Percentiles rank a stretch among this genome's conserved stretches.
Conservation (phyloP, 108 stramenopile species). For the Nitzschia palea region DNA sequence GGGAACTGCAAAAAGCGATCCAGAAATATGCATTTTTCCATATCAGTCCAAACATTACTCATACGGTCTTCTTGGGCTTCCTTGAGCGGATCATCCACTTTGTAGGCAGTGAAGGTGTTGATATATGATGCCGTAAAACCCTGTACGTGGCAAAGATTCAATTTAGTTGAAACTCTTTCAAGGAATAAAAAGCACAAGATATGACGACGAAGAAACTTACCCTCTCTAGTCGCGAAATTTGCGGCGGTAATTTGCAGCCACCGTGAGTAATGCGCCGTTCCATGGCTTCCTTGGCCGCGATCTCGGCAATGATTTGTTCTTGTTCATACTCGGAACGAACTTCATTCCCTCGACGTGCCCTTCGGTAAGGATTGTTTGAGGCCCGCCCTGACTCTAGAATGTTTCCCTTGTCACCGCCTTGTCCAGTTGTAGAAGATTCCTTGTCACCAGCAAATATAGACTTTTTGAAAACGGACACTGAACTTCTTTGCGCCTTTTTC, state of each 20-base stretch:
- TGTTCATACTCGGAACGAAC: constrained; percentile 87
- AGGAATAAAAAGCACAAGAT: neutral
- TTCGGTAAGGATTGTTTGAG: constrained; percentile 79
- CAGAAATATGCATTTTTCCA: constrained; percentile 97
- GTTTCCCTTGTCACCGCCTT: constrained; percentile 16
- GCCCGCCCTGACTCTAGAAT: constrained; percentile 36
- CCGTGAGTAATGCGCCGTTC: constrained; percentile 82
- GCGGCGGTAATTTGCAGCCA: constrained; percentile 70
- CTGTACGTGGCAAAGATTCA: constrained; percentile 14
- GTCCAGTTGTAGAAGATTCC: neutral
- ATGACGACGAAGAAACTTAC: too few species aligned
- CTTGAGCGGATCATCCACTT: constrained; percentile 52
- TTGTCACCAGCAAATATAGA: constrained; percentile 29
- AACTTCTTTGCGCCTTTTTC: constrained; percentile 41
- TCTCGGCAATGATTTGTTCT: constrained; percentile 87
- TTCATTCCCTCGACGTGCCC: constrained; percentile 72
- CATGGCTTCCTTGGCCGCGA: constrained; percentile 86
- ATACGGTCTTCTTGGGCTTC: constrained; percentile 48
- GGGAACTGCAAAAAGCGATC: constrained; percentile 96
- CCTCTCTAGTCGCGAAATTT: constrained; percentile 58
- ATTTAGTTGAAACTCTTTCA: too few species aligned
- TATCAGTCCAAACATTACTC: constrained; percentile 89
- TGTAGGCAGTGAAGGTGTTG: constrained; percentile 58
- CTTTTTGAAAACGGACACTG: constrained; percentile 38
- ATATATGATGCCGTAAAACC: constrained; percentile 58